Evolutionary conservation across 1,284 basidiomycete genomes (phyloP), one percentile per base, ranked within the genome.

Genomic region (Apiotrichum sp.): DNA sequence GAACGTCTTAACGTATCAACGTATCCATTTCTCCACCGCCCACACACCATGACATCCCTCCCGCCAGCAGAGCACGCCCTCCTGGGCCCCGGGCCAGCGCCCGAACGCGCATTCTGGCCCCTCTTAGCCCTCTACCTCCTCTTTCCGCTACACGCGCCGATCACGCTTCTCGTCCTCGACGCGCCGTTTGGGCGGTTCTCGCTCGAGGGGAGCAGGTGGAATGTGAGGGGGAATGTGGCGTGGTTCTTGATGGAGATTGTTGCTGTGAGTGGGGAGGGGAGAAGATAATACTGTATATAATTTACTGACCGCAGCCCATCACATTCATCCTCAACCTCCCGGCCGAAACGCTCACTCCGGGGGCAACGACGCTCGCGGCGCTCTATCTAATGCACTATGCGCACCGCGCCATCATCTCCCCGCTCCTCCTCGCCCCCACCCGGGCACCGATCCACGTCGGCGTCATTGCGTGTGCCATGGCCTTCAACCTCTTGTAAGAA

Each of bases 191-290:
- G 90, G 9, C 80, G 86, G 0, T 93, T 93, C 68, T 69, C 83
- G 0, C 43, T 45, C 44, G 81, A 80, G 0, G 22, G 22, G 22
- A 40, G n/a, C 16, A 73, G 78, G 50, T 76, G 84, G 46, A 72
- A 83, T 22, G 64, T 87, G 6, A 80, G 48, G 62, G 79, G 78
- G 9, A 78, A 78, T 55, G n/a, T 73, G 6, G 79, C 86, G 35
- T 93, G 91, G 89, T 86, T 90, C 32, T 42, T 82, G 49, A 93
- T 93, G 89, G 91, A 95, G 74, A 77, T 88, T 43, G 80, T 87
- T n/a, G 82, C 88, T 3, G 88, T 89, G 6, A 52, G 84, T 61
- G 13, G 36, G 22, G 22, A 22, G 22, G 22, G 22, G 22, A 22
- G 22, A 22, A 22, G 22, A 22, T 22, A 22, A 22, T 22, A 22